A percentile compares a stretch with the other conserved stretches of the same genome.
These are phyloP conservation scores for Fusarium haematococcum DNA, from an alignment of 2,329 filamentous ascomycete genomes.

Conservation along the genomic window DNA sequence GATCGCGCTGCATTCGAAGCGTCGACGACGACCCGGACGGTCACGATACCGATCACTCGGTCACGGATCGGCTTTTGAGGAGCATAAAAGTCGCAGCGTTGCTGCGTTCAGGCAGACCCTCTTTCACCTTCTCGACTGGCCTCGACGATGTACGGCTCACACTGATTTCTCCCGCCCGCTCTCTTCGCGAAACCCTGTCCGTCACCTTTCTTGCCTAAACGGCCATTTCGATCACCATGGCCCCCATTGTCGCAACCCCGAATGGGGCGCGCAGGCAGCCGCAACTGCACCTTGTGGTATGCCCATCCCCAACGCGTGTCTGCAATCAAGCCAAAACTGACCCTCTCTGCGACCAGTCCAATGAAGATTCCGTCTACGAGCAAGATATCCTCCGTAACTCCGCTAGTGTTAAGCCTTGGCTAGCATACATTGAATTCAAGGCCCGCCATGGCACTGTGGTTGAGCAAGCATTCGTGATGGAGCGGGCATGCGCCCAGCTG, in stretches of 20 bases:
- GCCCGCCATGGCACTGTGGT: conserved; percentile 83
- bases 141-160: conserved; percentile 40
- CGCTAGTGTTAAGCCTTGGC: conserved; percentile 91
- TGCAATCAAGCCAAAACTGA: conserved; percentile 40
- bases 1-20: conserved; percentile 1
- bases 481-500: conserved; percentile 89
- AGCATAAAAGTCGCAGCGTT: not conserved
- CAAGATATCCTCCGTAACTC: conserved; percentile 91
- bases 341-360: conserved; percentile 63
- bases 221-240: conserved; percentile 29
- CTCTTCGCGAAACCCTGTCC: conserved; percentile 7
- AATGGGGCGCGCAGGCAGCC: conserved; percentile 57
- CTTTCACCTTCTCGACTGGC: conserved; percentile 14
- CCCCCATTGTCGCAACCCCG: conserved; percentile 37
- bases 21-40: not conserved
- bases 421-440: conserved; percentile 94
- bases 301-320: conserved; percentile 34
- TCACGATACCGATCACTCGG: not conserved
- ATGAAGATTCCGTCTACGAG: conserved; percentile 95
- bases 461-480: conserved; percentile 89
- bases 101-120: not conserved
- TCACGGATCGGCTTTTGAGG: conserved; percentile 3
- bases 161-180: conserved; percentile 29
- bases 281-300: conserved; percentile 63
- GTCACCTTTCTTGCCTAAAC: not conserved